Evolutionary conservation across 169 alveolate species (phyloP), one percentile per base, ranked within the genome.

Genomic region (Eimeria necatrix): DNA sequence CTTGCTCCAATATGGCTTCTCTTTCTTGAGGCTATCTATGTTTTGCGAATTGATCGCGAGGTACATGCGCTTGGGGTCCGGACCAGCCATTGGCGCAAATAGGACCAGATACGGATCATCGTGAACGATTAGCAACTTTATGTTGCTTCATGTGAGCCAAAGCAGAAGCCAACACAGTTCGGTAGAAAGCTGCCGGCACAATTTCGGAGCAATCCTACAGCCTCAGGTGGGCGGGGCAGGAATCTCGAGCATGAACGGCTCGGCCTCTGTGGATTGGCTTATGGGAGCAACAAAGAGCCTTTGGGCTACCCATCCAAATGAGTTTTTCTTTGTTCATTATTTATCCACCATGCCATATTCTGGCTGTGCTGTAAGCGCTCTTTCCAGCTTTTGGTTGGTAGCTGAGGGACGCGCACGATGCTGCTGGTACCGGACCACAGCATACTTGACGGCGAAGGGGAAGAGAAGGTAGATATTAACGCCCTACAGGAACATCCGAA

Each of bases 61-160:
- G 78, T 93, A 93, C 95, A 93, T 80, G 78, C 95, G 95, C 52
- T 93, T 93, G 93, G 93, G 89, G 95, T 93, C 95, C 24, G 95
- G 95, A 22, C 95, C 95, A 73, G 95, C 95, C 95, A 93, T 93
- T 74, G 84, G 64, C 80, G 70, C 81, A 52, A 61, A 18, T 61
- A 24, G 93, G 70, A 18, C 81, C 49, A 52, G 32, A 32, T 46
- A 52, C 59, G 60, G 81, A 60, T 85, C 80, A 85, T 59, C 93
- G 64, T 85, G 80, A 52, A 61, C 51, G 81, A 16, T 56, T 83
- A 26, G 51, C 52, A 18, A 74, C 70, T 26, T 46, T 61, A 10
- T 41, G 56, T 80, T 60, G 18, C 81, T 85, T 56, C 81, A 85
- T 85, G 49, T 60, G 80, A n/a, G 81, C 93, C 59, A 85, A 61